phyloP scores from a whole-genome alignment of 345 rosid species.

The Populus nigra region DNA sequence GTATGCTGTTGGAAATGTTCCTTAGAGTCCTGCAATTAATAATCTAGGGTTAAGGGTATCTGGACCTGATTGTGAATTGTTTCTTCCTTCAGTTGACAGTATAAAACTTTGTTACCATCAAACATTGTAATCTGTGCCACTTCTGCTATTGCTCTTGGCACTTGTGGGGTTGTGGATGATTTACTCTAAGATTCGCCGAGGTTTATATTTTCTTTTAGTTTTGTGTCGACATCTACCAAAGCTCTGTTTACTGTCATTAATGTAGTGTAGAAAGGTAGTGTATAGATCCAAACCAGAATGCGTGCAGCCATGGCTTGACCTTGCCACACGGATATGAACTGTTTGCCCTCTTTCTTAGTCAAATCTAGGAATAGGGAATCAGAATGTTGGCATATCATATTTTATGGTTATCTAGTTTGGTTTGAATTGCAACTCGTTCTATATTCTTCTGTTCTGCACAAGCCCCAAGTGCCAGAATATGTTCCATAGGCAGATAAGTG shows the following conservation, averaged over 20 bases:
- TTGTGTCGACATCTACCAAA: not conserved
- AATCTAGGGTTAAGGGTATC: no score
- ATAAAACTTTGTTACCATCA: not conserved
- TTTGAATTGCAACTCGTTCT: not conserved
- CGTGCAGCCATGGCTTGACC: not conserved
- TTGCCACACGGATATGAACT: not conserved
- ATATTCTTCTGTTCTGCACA: not conserved
- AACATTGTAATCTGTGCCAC: not conserved
- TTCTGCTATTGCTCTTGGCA: not conserved
- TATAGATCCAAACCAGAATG: not conserved
- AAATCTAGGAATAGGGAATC: not conserved
- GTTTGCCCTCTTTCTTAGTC: not conserved
- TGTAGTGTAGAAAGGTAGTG: not conserved
- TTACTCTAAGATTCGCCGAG: not conserved
- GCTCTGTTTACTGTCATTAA: not conserved
- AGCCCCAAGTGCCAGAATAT: not conserved
- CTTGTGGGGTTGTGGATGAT: not conserved
- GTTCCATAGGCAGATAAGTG: not conserved
- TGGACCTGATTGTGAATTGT: no score
- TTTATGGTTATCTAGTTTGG: not conserved
- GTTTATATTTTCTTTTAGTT: not conserved
- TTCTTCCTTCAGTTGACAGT: not conserved
- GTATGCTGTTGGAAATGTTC: no score
- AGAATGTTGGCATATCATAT: not conserved
- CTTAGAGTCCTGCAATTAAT: no score